phyloP scores from a whole-genome alignment of 441 rosid genomes.

The Sinapis alba region DNA sequence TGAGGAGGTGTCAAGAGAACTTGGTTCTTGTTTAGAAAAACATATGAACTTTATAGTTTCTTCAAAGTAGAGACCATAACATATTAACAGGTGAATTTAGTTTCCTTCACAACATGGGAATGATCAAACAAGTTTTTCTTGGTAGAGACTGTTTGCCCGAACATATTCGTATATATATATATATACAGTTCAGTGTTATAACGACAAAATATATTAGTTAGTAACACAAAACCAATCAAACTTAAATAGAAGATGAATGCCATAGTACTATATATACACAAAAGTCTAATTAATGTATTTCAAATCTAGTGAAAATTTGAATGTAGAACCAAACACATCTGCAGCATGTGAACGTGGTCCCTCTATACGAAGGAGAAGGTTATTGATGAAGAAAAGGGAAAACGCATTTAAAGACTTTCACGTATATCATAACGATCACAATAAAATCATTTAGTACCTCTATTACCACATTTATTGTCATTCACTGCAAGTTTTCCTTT shows the following conservation, averaged over 20 bases:
- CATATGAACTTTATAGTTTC: not conserved
- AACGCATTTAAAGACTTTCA: constrained; percentile 43
- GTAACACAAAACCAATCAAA: not conserved
- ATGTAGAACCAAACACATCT: constrained; percentile 20
- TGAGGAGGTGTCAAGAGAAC: not conserved
- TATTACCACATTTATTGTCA: constrained; percentile 36
- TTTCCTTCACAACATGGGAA: not conserved
- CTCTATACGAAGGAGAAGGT: constrained; percentile 19
- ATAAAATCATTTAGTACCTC: constrained; percentile 31
- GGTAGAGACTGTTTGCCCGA: not conserved
- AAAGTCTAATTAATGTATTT: constrained; percentile 6
- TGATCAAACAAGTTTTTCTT: not conserved
- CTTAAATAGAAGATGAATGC: not conserved
- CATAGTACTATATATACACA: not conserved
- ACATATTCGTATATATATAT: not conserved
- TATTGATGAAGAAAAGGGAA: constrained; percentile 3
- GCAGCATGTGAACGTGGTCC: constrained; percentile 37
- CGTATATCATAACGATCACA: constrained; percentile 37
- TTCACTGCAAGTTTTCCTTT: constrained; percentile 15
- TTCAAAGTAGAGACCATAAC: not conserved
- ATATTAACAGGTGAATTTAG: not conserved
- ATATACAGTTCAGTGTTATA: not conserved
- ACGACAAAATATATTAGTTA: not conserved
- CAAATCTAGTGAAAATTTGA: constrained; percentile 28
- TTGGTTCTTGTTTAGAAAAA: not conserved